A percentile compares a stretch with the other conserved stretches of the same genome.
Conservation (phyloP, 306 rosid genomes). For the Crotalaria pallida region DNA sequence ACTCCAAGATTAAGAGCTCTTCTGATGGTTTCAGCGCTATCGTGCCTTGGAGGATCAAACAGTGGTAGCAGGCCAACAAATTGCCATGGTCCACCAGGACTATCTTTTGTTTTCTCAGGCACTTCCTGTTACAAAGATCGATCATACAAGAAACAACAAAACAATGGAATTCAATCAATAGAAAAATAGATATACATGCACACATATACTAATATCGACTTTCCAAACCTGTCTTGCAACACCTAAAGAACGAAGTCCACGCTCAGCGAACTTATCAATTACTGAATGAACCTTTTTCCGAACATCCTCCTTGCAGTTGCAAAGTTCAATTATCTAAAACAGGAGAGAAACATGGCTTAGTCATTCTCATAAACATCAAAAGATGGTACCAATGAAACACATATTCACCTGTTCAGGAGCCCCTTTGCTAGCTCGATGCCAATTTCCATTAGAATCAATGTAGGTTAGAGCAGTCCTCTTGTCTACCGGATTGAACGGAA, state of each 20-base stretch:
- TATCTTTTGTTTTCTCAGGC: conserved; percentile 75
- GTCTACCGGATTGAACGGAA: conserved; percentile 94
- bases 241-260: conserved; percentile 85
- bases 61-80: conserved; percentile 83
- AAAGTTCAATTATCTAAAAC: conserved; percentile 62
- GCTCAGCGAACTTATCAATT: conserved; percentile 91
- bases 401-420: conserved; percentile 96
- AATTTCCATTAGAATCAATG: conserved; percentile 70
- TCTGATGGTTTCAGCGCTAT: conserved; percentile 93
- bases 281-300: conserved; percentile 58
- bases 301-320: conserved; percentile 81
- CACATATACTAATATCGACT: conserved; percentile 1
- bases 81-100: conserved; percentile 85
- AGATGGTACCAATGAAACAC: neutral
- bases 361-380: conserved; percentile 6
- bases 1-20: conserved; percentile 93
- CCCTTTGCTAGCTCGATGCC: conserved; percentile 96
- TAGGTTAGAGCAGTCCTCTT: conserved; percentile 97
- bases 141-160: conserved; percentile 20
- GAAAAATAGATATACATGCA: neutral
- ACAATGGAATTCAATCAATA: neutral
- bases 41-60: conserved; percentile 97
- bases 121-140: conserved; percentile 50
- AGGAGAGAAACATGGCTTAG: neutral
- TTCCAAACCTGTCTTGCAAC: conserved; percentile 85